phyloP scores from a whole-genome alignment of 495 filamentous ascomycete species.

The Trichodelitschia bisporula region DNA sequence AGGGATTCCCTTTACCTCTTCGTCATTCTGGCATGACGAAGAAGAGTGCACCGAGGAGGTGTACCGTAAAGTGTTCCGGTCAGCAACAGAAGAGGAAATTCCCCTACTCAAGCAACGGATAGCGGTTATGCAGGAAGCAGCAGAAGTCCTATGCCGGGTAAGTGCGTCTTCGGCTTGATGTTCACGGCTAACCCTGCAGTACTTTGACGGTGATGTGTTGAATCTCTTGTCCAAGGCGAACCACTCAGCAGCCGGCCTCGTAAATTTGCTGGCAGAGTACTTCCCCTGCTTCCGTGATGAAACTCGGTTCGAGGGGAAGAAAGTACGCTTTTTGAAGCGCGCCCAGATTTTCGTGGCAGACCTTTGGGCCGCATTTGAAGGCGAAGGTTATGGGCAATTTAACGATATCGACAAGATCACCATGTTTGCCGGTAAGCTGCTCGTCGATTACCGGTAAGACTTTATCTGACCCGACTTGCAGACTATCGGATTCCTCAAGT shows the following conservation, averaged over 20 bases:
- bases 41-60: constrained; percentile 50
- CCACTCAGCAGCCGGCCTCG: constrained; percentile 56
- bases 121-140: constrained; percentile 61
- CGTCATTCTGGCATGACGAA: constrained; percentile 67
- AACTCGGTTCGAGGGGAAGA: constrained; percentile 40
- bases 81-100: constrained; percentile 64
- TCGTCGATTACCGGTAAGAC: background rate
- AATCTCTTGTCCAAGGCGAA: constrained; percentile 54
- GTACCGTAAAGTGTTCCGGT: constrained; percentile 59
- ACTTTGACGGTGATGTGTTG: constrained; percentile 49
- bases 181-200: constrained; percentile 24
- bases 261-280: constrained; percentile 54
- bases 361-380: constrained; percentile 82
- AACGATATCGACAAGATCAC: constrained; percentile 83
- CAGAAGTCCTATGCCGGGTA: constrained; percentile 64
- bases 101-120: constrained; percentile 62
- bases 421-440: constrained; percentile 61
- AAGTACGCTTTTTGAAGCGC: constrained; percentile 67
- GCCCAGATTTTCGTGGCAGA: constrained; percentile 93
- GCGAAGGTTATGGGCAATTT: constrained; percentile 57
- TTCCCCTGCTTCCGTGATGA: constrained; percentile 79
- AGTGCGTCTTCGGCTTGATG: constrained; percentile 7
- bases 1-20: constrained; percentile 75
- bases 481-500: constrained; percentile 96
- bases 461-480: constrained; percentile 3